Evolutionary conservation across 1,284 basidiomycete genomes (phyloP), one percentile per base, ranked within the genome.

Genomic region (Sporisorium scitamineum): DNA sequence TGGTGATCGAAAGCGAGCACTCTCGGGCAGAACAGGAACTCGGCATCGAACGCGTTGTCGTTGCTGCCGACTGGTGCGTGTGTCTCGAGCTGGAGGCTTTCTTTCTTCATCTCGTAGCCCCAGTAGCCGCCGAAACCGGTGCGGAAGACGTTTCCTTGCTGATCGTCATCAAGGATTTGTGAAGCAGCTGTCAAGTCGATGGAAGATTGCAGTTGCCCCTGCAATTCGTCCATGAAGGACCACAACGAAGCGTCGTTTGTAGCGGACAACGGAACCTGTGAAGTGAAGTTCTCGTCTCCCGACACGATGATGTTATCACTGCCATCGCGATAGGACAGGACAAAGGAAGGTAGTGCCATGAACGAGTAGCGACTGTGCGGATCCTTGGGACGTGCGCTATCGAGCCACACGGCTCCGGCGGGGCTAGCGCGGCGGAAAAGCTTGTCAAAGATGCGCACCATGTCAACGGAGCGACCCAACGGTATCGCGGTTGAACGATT

Each of bases 51-150:
- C 2, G 66, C 54, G 7, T 71, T 41, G 41, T n/a, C 3, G 8
- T 37, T 27, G 44, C 27, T 44, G 47, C 58, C 50, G 16, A 2
- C 24, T 3, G 50, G 74, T 11, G 61, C 54, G 7, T 51, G 44
- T 5, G 55, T 63, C 22, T 63, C 67, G 16, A 82, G 61, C 31
- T 54, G 34, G 13, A 89, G 70, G 45, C 86, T 86, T 61, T 88
- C 88, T 59, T 86, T 84, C 79, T 88, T 88, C 88, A 89, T 88
- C 78, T 89, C 89, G 74, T 89, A 89, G 1, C 87, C 87, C 77
- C 88, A 87, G 80, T 87, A 88, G 0, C 89, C 89, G 1, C 87
- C 86, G 85, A 88, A 89, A 1, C 89, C 89, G 4, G 54, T 86
- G 82, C 70, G 82, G 80, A 86, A 87, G 86, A n/a, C 80, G 80